These are phyloP conservation scores for Talaromyces sp. DNA, from an alignment of 2,329 filamentous ascomycete genomes.

Conservation along the genomic window DNA sequence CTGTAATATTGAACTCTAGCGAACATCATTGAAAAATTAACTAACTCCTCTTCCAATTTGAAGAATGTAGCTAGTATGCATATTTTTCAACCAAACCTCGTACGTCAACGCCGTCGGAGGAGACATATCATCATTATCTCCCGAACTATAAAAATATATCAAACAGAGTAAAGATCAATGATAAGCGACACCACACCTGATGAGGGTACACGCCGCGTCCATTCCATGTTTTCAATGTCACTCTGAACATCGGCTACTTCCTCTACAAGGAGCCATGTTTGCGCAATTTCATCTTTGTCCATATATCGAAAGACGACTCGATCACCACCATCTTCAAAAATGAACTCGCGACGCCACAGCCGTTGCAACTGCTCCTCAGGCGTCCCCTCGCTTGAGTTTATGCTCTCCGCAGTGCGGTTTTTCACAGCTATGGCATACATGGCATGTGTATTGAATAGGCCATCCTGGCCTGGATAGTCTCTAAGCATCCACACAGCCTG, in stretches of 20 bases:
- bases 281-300: neutral
- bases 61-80: neutral
- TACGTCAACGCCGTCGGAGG: neutral
- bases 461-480: slow-evolving; percentile 11
- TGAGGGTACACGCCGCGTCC: neutral
- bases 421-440: slow-evolving; percentile 3
- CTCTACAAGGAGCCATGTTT: slow-evolving; percentile 5
- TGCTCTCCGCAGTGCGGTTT: slow-evolving; percentile 2
- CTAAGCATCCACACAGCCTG: slow-evolving; percentile 8
- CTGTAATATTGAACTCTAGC: neutral
- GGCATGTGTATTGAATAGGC: slow-evolving; percentile 1
- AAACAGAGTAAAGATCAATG: slow-evolving; percentile 1
- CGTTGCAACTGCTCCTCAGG: slow-evolving; percentile 7
- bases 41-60: neutral
- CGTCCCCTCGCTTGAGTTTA: slow-evolving; percentile 3
- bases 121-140: neutral
- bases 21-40: neutral
- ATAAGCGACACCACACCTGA: neutral
- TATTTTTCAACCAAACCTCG: neutral
- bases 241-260: neutral
- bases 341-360: slow-evolving; percentile 8
- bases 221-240: neutral
- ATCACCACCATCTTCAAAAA: slow-evolving; percentile 7
- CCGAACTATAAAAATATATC: neutral
- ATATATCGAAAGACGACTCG: slow-evolving; percentile 5